phyloP scores from a whole-genome alignment of 768 basidiomycete species.

The Termitomyces sp. region DNA sequence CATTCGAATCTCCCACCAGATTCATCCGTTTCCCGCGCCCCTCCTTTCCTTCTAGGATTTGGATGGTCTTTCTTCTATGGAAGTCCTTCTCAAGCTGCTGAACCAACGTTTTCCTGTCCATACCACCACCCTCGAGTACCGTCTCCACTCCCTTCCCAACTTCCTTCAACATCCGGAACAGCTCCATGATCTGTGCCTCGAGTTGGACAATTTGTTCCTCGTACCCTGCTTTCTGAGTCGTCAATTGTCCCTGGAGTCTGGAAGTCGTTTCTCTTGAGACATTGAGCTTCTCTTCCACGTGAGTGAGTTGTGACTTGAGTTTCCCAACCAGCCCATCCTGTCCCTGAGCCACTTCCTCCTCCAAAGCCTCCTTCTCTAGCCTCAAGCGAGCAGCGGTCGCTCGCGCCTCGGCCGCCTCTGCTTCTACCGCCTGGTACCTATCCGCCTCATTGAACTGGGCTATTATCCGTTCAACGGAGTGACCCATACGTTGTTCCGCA shows the following conservation, averaged over 20 bases:
- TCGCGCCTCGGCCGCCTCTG: slow-evolving; percentile 71
- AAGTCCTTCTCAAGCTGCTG: slow-evolving; percentile 77
- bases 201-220: slow-evolving; percentile 86
- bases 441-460: slow-evolving; percentile 90
- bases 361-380: slow-evolving; percentile 78
- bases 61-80: slow-evolving; percentile 80
- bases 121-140: slow-evolving; percentile 62
- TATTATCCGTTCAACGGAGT: slow-evolving; percentile 86
- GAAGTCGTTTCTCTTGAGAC: slow-evolving; percentile 78
- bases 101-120: slow-evolving; percentile 82
- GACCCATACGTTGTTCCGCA: slow-evolving; percentile 81
- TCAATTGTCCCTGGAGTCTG: slow-evolving; percentile 73
- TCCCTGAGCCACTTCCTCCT: slow-evolving; percentile 78
- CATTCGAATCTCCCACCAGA: slow-evolving; percentile 14
- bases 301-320: slow-evolving; percentile 66
- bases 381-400: slow-evolving; percentile 60
- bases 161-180: slow-evolving; percentile 92
- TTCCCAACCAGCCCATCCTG: slow-evolving; percentile 81
- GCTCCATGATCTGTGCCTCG: slow-evolving; percentile 88
- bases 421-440: slow-evolving; percentile 70
- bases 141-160: slow-evolving; percentile 73
- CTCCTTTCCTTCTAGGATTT: slow-evolving; percentile 76
- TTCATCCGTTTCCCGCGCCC: slow-evolving; percentile 28
- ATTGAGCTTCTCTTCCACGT: slow-evolving; percentile 73
- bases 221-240: slow-evolving; percentile 72